These are phyloP conservation scores for Cladosporium cucumerinum DNA, from an alignment of 2,329 filamentous ascomycete species.

Conservation along the genomic window DNA sequence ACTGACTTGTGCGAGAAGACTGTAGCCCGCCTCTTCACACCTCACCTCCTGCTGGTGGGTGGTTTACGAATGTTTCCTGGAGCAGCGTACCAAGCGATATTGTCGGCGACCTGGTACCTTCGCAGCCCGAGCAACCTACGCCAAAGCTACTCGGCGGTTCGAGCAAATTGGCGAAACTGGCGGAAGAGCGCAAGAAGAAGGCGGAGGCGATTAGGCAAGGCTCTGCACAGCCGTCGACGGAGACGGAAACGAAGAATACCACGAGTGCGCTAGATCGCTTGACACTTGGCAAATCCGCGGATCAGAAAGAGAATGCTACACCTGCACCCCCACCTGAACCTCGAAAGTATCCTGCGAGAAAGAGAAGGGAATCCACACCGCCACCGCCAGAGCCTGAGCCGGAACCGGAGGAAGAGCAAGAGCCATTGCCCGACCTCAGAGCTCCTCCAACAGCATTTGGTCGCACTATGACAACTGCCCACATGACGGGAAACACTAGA, in stretches of 20 bases:
- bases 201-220: constrained; percentile 46
- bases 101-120: constrained; percentile 56
- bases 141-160: constrained; percentile 77
- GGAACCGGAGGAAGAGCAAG: constrained; percentile 21
- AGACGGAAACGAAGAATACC: constrained; percentile 68
- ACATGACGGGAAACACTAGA: constrained; percentile 4
- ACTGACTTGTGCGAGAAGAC: constrained; percentile 18
- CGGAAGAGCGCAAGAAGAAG: constrained; percentile 81
- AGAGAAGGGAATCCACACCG: constrained; percentile 30
- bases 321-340: background rate
- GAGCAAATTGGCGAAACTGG: constrained; percentile 87
- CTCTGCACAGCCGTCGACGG: background rate
- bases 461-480: constrained; percentile 24
- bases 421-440: constrained; percentile 29
- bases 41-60: constrained; percentile 46
- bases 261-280: constrained; percentile 33
- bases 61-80: constrained; percentile 87
- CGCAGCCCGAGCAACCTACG: constrained; percentile 56
- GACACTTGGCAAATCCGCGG: constrained; percentile 6
- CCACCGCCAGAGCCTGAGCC: constrained; percentile 20
- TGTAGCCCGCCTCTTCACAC: constrained; percentile 13
- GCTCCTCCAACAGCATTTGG: constrained; percentile 33
- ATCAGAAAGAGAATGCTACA: background rate
- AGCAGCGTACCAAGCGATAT: constrained; percentile 66
- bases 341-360: constrained; percentile 28